Evolutionary conservation across 257 asterid species (phyloP), one percentile per base, ranked within the genome.

Genomic region (Pogostemon cablin): DNA sequence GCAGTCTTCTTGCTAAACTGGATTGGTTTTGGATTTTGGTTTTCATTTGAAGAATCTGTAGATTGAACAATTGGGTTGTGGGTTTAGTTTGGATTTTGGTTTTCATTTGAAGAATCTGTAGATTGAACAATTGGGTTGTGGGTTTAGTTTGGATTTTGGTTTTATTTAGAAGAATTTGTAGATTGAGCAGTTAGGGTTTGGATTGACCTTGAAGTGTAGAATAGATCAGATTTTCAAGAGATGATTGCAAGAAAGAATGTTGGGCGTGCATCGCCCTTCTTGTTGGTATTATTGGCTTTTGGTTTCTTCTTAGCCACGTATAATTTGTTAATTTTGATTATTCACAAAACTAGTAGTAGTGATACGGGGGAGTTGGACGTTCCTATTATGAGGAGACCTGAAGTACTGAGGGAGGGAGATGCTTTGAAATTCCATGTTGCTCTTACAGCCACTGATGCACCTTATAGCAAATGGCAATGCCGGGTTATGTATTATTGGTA

Each of bases 401-500:
- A 46, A 3, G 80, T 68, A 59, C 55, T 65, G 72, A 79, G 20
- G 7, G 84, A 62, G 42, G 82, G 54, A 25, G 69, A 40, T 35
- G 83, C 84, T 68, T 69, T 75, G 5, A 91, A 83, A 76, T 95
- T 77, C 69, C 98, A 93, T 73, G 95, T 91, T 72, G 98, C 90
- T 6, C 64, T 93, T 72, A 93, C 99, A 2, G 98, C 98, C 8
- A 91, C 98, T 0, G 95, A 89, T 75, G 95, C 96, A 1, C 83
- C 93, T 62, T 93, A 93, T 72, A 89, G 96, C 75, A 87, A 85
- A 80, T 93, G 99, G 99, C 99, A 93, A 68, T 89, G 96, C 76
- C 85, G 99, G 72, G 72, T 93, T 76, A 91, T 91, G 99, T 93
- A 89, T 65, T 93, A 91, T 80, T 93, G 99, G 99, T 93, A 91